A percentile compares a stretch with the other conserved stretches of the same genome.
Conservation (phyloP, 164 flowering plant genomes). For the Cinnamomum chago region DNA sequence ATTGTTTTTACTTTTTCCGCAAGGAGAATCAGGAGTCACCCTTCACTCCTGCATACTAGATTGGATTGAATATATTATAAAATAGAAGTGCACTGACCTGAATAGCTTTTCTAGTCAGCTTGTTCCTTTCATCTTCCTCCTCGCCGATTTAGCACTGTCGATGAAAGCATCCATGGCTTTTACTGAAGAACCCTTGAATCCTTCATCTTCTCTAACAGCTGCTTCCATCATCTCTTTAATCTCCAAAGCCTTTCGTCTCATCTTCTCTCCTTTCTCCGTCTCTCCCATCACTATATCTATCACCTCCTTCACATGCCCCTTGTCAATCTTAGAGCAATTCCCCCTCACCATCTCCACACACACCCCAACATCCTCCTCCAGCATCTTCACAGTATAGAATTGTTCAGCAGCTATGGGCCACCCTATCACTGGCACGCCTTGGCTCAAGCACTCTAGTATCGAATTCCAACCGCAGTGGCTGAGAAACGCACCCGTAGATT, state of each 20-base stretch:
- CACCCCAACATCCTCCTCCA: conserved; percentile 16
- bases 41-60: too few relatives aligned
- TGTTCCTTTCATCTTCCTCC: not conserved
- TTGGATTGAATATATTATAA: too few relatives aligned
- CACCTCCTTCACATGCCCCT: not conserved
- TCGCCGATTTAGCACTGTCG: not conserved
- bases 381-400: conserved; percentile 8
- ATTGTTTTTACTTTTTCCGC: too few relatives aligned
- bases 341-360: conserved; percentile 15
- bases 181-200: conserved; percentile 5
- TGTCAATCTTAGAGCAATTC: not conserved
- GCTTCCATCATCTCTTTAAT: conserved; percentile 4
- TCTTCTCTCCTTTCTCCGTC: conserved; percentile 10
- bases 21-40: too few relatives aligned
- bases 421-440: conserved; percentile 9
- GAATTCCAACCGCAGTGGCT: conserved; percentile 16
- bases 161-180: conserved; percentile 6
- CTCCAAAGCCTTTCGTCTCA: conserved; percentile 4
- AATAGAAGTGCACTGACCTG: too few relatives aligned
- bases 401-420: conserved; percentile 14
- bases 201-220: conserved; percentile 3
- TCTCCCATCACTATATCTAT: conserved; percentile 14
- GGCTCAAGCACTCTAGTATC: conserved; percentile 9
- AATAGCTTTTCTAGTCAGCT: not conserved
- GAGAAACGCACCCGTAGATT: conserved; percentile 11